Conservation (phyloP, 805 yeast species). For the Metschnikowia peoriensis region DNA sequence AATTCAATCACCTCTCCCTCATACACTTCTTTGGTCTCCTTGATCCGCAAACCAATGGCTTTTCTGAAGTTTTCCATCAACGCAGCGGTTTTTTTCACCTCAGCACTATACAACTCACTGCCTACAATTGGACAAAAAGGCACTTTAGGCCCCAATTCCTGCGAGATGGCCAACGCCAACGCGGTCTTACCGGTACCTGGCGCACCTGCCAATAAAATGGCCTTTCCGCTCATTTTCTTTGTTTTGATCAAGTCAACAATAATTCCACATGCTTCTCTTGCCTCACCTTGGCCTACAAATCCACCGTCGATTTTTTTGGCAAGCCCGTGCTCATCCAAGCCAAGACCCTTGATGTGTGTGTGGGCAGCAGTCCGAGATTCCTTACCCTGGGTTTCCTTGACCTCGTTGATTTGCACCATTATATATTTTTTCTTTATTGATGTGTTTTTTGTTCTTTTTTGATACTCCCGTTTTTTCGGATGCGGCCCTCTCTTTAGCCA, state of each 20-base stretch:
- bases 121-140: constrained; percentile 98
- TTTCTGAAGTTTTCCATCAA: constrained; percentile 95
- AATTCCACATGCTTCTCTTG: constrained; percentile 92
- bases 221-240: constrained; percentile 92
- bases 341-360: constrained; percentile 93
- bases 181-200: constrained; percentile 99
- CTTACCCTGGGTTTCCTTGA: constrained; percentile 53
- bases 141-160: constrained; percentile 93
- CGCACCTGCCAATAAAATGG: constrained; percentile 93
- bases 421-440: neutral
- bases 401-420: constrained; percentile 80
- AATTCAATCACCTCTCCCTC: constrained; percentile 98
- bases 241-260: constrained; percentile 90
- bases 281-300: constrained; percentile 71
- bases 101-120: constrained; percentile 90
- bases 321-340: constrained; percentile 83
- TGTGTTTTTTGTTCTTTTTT: neutral
- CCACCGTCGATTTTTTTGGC: constrained; percentile 90
- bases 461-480: no score
- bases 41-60: constrained; percentile 93
- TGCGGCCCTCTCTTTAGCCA: no score
- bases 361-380: constrained; percentile 89
- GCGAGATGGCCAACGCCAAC: constrained; percentile 91
- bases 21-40: constrained; percentile 95
- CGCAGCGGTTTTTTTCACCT: constrained; percentile 94